Evolutionary conservation across 352 stramenopile genomes (phyloP), one percentile per base, ranked within the genome.

Genomic region (Blastocystis sp.): DNA sequence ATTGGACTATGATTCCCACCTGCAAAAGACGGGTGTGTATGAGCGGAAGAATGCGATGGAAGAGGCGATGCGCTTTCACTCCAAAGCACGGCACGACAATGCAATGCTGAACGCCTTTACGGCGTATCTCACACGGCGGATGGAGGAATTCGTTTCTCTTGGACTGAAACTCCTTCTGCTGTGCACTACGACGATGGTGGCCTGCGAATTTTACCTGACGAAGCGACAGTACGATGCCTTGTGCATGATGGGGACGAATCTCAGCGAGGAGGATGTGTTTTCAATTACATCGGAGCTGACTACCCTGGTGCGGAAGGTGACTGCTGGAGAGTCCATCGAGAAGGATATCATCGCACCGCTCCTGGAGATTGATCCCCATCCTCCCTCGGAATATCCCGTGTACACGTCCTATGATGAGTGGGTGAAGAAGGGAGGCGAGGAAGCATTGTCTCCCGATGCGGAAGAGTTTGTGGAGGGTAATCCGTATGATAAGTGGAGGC

Each of bases 1-100:
- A 28, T 21, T 84, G 2, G 74, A 84, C 28, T 84, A 70, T 69
- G 74, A 84, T 10, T 84, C 74, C 45, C 74, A 84, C 48, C 56
- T 84, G 9, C 74, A 67, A n/a, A 40, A 48, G 45, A 38, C 56
- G 23, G 60, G 19, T 19, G 21, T 67, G 7, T 84, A 84, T 56
- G 45, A 69, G 17, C 23, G 38, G 66, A 84, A 84, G 41, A 56
- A 38, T 28, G 56, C 67, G 56, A 64, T 59, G 19, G 48, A 23
- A 9, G 28, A 70, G 48, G 48, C 38, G 17, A 69, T 43, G 9
- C 61, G 61, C 34, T 84, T 84, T 53, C 21, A 69, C 4, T 40
- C 41, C n/a, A 84, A 84, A 70, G 74, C 74, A 9, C 1, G 17
- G 41, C 74, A 84, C 45, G 74, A 84, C 74, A 43, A 84, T 7